Evolutionary conservation across 805 yeast genomes (phyloP).

Genomic region (Scheffersomyces lignosus): DNA sequence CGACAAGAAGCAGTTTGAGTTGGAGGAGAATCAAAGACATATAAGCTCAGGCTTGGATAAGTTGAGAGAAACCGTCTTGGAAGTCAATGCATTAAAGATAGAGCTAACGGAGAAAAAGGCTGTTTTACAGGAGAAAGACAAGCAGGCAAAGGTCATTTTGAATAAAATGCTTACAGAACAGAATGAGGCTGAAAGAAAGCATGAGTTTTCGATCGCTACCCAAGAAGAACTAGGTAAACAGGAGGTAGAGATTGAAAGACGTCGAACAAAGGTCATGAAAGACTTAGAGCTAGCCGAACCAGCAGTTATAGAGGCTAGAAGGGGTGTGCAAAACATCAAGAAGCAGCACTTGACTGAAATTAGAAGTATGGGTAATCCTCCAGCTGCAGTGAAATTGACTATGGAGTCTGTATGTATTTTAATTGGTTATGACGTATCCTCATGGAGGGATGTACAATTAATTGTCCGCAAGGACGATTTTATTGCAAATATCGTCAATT

Average conservation of each 20-base stretch:
- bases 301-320: conserved; percentile 76
- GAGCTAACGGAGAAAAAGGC: conserved; percentile 54
- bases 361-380: conserved; percentile 88
- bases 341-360: conserved; percentile 90
- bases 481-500: conserved; percentile 76
- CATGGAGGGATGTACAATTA: conserved; percentile 83
- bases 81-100: conserved; percentile 60
- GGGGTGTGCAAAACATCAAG: conserved; percentile 89
- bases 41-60: conserved; percentile 72
- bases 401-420: conserved; percentile 85
- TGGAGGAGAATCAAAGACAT: conserved; percentile 71
- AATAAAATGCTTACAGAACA: conserved; percentile 79
- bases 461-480: conserved; percentile 86
- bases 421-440: conserved; percentile 64
- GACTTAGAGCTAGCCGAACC: conserved; percentile 84
- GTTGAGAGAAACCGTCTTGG: conserved; percentile 72
- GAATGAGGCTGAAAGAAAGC: conserved; percentile 88
- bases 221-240: conserved; percentile 68
- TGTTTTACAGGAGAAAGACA: conserved; percentile 54
- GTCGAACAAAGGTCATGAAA: conserved; percentile 54
- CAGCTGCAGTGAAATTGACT: conserved; percentile 79
- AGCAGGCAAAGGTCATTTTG: conserved; percentile 69
- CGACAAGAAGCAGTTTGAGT: conserved; percentile 39
- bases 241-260: conserved; percentile 55
- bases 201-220: conserved; percentile 79